Evolutionary conservation across 495 filamentous ascomycete species (phyloP).

Genomic region (Penicillium malachiteum): DNA sequence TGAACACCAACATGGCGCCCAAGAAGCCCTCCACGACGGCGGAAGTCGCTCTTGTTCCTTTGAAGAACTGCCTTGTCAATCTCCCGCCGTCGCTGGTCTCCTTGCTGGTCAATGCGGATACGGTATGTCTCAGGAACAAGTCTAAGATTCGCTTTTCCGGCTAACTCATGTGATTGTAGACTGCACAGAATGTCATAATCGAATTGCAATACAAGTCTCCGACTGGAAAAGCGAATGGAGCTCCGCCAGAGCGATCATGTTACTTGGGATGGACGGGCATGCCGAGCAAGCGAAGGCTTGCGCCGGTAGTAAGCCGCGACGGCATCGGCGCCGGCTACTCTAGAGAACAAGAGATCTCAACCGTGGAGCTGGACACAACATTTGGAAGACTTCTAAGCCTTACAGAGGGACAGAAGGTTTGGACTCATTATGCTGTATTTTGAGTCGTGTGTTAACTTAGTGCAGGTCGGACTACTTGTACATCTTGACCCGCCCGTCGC

Average conservation of each 20-base stretch:
- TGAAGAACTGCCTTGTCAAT: conserved; percentile 94
- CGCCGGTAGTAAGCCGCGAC: conserved; percentile 68
- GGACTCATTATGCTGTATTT: conserved; percentile 16
- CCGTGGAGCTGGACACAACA: conserved; percentile 86
- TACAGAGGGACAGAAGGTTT: conserved; percentile 80
- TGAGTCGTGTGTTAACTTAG: conserved; percentile 24
- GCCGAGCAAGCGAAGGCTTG: conserved; percentile 80
- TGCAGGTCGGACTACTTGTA: conserved; percentile 62
- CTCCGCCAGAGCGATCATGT: conserved; percentile 61
- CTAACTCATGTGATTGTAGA: conserved; percentile 44
- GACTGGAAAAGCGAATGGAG: conserved; percentile 40
- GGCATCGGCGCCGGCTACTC: conserved; percentile 61
- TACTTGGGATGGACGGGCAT: conserved; percentile 96
- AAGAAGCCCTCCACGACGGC: conserved; percentile 69
- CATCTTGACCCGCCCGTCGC: conserved; percentile 88
- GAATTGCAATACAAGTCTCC: conserved; percentile 69
- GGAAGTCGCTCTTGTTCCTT: conserved; percentile 74
- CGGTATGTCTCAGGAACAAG: conserved; percentile 54
- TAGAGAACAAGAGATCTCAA: conserved; percentile 68
- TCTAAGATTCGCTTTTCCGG: neutral
- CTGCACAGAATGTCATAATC: conserved; percentile 93
- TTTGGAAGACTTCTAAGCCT: conserved; percentile 83
- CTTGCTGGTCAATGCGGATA: conserved; percentile 81
- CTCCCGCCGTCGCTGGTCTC: conserved; percentile 81
- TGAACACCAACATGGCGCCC: conserved; percentile 53